Percentiles rank a stretch among this genome's conserved stretches.
Evolutionary conservation across 441 rosid species (phyloP).

Genomic region (Eugenia klotzschiana): DNA sequence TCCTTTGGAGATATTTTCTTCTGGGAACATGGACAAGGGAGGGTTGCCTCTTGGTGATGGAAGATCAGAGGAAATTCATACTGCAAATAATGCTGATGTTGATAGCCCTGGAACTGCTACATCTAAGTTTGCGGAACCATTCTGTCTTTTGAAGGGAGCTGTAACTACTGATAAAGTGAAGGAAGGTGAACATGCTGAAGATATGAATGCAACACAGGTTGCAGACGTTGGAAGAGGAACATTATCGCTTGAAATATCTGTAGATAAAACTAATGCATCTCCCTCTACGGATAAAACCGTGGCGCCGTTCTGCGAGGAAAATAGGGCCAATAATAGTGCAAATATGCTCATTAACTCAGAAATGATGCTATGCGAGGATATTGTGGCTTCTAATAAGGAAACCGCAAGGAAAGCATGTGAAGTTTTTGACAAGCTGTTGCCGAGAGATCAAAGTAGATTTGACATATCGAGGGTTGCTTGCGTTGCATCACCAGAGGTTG

Average conservation of each 20-base stretch:
- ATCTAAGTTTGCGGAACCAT: conserved; percentile 35
- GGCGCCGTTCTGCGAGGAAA: conserved; percentile 16
- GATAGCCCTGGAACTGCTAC: conserved; percentile 72
- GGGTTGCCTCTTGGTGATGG: conserved; percentile 20
- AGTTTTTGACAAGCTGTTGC: conserved; percentile 38
- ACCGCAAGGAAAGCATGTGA: conserved; percentile 45
- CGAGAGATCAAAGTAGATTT: conserved; percentile 19
- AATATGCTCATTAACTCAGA: neutral
- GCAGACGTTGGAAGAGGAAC: conserved; percentile 4
- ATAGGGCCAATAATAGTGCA: neutral
- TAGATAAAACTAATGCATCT: conserved; percentile 10
- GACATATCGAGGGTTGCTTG: conserved; percentile 18
- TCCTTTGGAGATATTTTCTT: conserved; percentile 29
- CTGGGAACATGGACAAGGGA: conserved; percentile 23
- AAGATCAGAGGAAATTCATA: conserved; percentile 20
- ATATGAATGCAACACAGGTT: conserved; percentile 9
- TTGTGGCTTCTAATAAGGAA: conserved; percentile 54
- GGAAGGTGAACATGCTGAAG: conserved; percentile 14
- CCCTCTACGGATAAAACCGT: conserved; percentile 13
- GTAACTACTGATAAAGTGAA: conserved; percentile 16
- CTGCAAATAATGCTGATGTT: conserved; percentile 34
- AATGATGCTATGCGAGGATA: conserved; percentile 14
- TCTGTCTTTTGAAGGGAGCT: conserved; percentile 6
- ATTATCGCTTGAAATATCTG: conserved; percentile 4
- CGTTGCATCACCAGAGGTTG: conserved; percentile 13